Evolutionary conservation across 768 basidiomycete genomes (phyloP), one percentile per base, ranked within the genome.

Genomic region (Serendipita sp.): DNA sequence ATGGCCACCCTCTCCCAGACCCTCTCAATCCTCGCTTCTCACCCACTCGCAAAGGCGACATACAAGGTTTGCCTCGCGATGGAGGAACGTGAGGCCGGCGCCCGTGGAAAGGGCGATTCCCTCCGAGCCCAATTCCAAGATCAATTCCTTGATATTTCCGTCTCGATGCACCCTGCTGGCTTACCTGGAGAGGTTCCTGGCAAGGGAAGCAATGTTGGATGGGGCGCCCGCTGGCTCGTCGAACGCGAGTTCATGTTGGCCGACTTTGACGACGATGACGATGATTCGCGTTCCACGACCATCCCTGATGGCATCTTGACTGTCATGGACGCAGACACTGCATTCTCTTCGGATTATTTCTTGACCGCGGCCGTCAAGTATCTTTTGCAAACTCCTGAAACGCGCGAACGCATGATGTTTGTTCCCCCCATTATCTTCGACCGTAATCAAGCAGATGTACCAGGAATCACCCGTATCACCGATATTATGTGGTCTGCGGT

Each of bases 271-370:
- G 56, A 34, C 3, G 66, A 67, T 64, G 67, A 67, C 45, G 48
- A 51, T 18, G 48, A 51, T 13, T 18, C 48, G 18, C 48, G 48
- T 16, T 51, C 48, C 16, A 32, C 48, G 18, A 51, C 48, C 48
- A 51, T 51, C n/a, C 48, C 48, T 24, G 56, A 60, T n/a, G 56
- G 28, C 24, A 65, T 71, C 60, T 63, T 71, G 53, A 72, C 70
- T 11, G 68, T 70, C 28, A 68, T 71, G 65, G 71, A 72, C 63
- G 67, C 67, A 13, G 69, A 70, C 56, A 69, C 70, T 38, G 67
- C 67, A 24, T 69, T 72, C 28, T 70, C 71, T 30, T 68, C 68
- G 2, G 71, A 72, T 60, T 72, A 69, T 68, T 72, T 72, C 65
- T 65, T 67, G 18, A 65, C 68, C 32, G 66, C 68, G 28, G 69